Percentiles rank a stretch among this genome's conserved stretches.
Conservation (phyloP, 2,329 filamentous ascomycete genomes). For the Fusarium odoratissimum region DNA sequence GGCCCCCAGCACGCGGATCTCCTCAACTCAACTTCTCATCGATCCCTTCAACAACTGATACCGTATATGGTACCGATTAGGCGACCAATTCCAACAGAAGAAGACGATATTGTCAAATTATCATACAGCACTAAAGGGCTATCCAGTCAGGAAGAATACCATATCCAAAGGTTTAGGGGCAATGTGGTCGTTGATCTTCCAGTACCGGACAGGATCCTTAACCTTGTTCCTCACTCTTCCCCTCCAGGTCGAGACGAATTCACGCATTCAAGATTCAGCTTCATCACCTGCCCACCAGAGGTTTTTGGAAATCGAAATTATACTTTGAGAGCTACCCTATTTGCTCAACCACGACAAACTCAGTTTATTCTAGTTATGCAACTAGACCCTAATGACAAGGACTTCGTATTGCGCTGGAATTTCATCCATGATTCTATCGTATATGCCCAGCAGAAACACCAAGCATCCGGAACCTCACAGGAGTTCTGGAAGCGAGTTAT, state of each 20-base stretch:
- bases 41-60: too few species aligned
- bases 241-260: not conserved
- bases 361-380: not conserved
- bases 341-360: not conserved
- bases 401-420: not conserved
- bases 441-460: not conserved
- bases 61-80: too few species aligned
- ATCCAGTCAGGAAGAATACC: too few species aligned
- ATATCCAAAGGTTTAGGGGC: not conserved
- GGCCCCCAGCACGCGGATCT: too few species aligned
- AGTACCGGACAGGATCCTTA: not conserved
- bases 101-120: too few species aligned
- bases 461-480: accelerated
- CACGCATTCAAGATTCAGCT: not conserved
- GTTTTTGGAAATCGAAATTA: accelerated
- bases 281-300: accelerated
- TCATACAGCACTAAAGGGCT: too few species aligned
- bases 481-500: not conserved
- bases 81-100: too few species aligned
- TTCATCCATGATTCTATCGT: not conserved
- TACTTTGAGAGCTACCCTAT: not conserved
- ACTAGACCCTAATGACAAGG: accelerated
- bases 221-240: not conserved
- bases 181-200: not conserved
- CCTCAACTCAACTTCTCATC: too few species aligned